Evolutionary conservation across 1,284 basidiomycete genomes (phyloP), one percentile per base, ranked within the genome.

Genomic region (Sparassis latifolia): DNA sequence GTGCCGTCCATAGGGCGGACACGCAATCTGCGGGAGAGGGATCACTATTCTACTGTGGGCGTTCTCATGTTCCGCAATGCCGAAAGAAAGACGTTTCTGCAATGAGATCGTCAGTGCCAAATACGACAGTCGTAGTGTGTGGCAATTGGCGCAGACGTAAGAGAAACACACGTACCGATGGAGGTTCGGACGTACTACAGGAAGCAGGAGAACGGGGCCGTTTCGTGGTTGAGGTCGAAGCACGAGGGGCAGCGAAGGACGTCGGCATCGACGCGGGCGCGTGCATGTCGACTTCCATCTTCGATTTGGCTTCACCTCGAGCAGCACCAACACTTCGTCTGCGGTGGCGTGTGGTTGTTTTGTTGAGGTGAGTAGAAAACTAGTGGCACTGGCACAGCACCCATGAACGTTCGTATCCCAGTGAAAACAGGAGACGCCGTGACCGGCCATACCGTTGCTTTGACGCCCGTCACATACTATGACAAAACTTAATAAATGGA

Each of bases 81-180:
- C 69, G 33, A 80, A 64, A 3, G 72, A 69, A 30, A 68, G 67
- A n/a, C 81, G 77, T 77, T 84, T 84, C 83, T 84, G 48, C 12
- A 41, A 30, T 20, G 6, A 42, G 12, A 39, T 40, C 5, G 37
- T 6, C 45, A 37, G 7, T 46, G 5, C 12, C 20, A 31, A 20
- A 20, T 20, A 2, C 30, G 27, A 32, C 10, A 48, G n/a, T 39
- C 29, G 39, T 32, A 45, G 33, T 27, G 10, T 6, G 31, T 33
- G 38, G 20, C 27, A 28, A 49, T 10, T 27, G 35, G 35, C 7
- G 9, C n/a, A 29, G 5, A 5, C 10, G 10, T 29, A 38, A 31
- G 10, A 7, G 29, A 27, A 31, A 27, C 12, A 37, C 31, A 44
- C 53, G 1, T n/a, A 54, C 53, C 30, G 41, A 33, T 2, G 29